Evolutionary conservation across 176 grass and related monocot species (phyloP).

Genomic region (Ensete ventricosum): DNA sequence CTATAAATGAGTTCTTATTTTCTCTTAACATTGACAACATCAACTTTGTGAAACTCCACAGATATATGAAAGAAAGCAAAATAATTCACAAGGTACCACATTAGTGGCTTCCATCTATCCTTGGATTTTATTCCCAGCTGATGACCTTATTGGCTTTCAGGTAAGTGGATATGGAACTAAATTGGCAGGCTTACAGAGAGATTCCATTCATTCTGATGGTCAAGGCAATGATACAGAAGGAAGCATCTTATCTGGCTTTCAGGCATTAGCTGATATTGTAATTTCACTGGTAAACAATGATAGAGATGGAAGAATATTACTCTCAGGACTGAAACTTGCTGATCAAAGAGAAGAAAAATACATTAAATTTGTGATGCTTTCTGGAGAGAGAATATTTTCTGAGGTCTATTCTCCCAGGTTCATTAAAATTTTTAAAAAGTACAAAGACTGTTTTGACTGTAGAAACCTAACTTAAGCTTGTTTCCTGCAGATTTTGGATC

Average conservation of each 20-base stretch:
- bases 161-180: slow-evolving; percentile 74
- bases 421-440: background rate
- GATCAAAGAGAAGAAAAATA: slow-evolving; percentile 50
- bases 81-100: slow-evolving; percentile 75
- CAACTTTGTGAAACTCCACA: slow-evolving; percentile 83
- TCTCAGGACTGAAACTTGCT: slow-evolving; percentile 39
- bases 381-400: slow-evolving; percentile 66
- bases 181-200: slow-evolving; percentile 30
- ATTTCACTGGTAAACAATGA: slow-evolving; percentile 59
- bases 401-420: slow-evolving; percentile 34
- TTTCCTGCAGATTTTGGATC: slow-evolving; percentile 41
- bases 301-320: slow-evolving; percentile 71
- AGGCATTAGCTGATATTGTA: slow-evolving; percentile 57
- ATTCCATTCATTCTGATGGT: slow-evolving; percentile 10
- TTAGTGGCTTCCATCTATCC: background rate
- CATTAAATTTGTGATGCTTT: slow-evolving; percentile 96
- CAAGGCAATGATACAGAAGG: slow-evolving; percentile 35
- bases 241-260: slow-evolving; percentile 66
- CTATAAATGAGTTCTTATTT: slow-evolving; percentile 90
- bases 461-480: slow-evolving; percentile 7
- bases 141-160: slow-evolving; percentile 22
- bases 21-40: slow-evolving; percentile 94
- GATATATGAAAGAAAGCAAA: slow-evolving; percentile 92
- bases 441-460: background rate
- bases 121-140: background rate